Evolutionary conservation across 495 filamentous ascomycete genomes (phyloP), one percentile per base, ranked within the genome.

Genomic region (Penicillium tannophilum): DNA sequence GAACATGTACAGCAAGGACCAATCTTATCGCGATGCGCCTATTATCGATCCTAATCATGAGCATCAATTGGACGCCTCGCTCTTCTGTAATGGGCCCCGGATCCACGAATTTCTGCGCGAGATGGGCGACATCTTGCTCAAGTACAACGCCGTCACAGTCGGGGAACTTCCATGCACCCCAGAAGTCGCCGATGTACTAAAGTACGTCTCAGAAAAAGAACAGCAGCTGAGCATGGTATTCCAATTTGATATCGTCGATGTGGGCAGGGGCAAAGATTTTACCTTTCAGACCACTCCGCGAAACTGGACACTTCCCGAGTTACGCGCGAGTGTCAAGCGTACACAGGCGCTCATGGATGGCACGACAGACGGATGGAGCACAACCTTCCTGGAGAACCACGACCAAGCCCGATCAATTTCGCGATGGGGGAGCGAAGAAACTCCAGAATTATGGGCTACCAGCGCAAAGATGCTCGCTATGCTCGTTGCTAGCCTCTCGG

Each of bases 71-170:
- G 83, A 79, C 0, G 58, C 63, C 17, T 67, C 65, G 7, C 70
- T 75, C n/a, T 86, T 73, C 61, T 80, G 78, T 59, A 86, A 86
- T 48, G 84, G 84, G 0, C 83, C 83, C 8, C 74, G 81, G 12
- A 80, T 86, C 26, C 82, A 85, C 56, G 82, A 86, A 64, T 85
- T 70, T 43, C 60, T 83, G 20, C 48, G 60, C 4, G 81, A 82
- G 41, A 79, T 85, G 63, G 63, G 74, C 58, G 56, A 64, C 3
- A 68, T 79, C n/a, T 61, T 84, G 16, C 63, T 52, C 42, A 75
- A 77, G 33, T 82, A 83, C 61, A 61, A 70, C 7, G 77, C 73
- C 16, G 71, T 83, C 60, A 83, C 80, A 1, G 80, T 84, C 6
- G 80, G 82, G 8, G 81, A 85, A 59, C 72, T 83, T 47, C 77